Base-by-base conservation (phyloP, 2,329 filamentous ascomycete genomes). In the Fusarium sp. region DNA sequence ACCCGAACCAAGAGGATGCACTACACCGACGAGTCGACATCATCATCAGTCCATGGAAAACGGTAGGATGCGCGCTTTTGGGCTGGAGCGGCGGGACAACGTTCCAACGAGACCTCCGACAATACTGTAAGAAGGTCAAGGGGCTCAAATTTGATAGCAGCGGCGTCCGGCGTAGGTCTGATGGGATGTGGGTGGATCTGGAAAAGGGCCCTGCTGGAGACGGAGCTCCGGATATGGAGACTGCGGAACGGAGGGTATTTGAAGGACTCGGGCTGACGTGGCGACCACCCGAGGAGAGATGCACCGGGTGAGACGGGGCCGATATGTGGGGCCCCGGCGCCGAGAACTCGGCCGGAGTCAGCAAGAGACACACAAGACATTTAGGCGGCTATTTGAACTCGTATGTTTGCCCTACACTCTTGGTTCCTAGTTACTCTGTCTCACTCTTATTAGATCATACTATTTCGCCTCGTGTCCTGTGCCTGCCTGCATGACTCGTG, bases 61-160 rank as follows among this genome's bases (percentile, higher is more conserved):
- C 95, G 0, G 91, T 94, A 0, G 96, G 97, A 0, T 98, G 95
- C 76, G 96, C 95, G 0, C 88, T 98, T 5, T 84, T 96, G 20
- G 95, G 95, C 2, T 98, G 96, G 97, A 93, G 90, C 18, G 94
- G 95, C 1, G 96, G 92, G 2, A 97, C 92, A 0, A 98, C 95
- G 0, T 98, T 98, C 76, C 91, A 98, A 85, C 87, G 96, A 27
- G 97, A 98, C 81, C 81, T 98, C 64, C 87, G 96, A 45, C 86
- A 92, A 37, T 97, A 96, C 82, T 94, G 92, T 70, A 95, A 94
- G 82, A 88, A 91, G 41, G 87, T 88, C 67, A 92, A 90, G 77
- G 87, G 87, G 0, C 92, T 94, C 87, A 97, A 97, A 81, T 98
- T 98, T 80, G 95, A 98, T 80, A 97, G 93, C 72, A 97, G 94